A percentile compares a stretch with the other conserved stretches of the same genome.
These are phyloP conservation scores for Claviceps sorghi DNA, from an alignment of 2,329 filamentous ascomycete species.

Conservation along the genomic window DNA sequence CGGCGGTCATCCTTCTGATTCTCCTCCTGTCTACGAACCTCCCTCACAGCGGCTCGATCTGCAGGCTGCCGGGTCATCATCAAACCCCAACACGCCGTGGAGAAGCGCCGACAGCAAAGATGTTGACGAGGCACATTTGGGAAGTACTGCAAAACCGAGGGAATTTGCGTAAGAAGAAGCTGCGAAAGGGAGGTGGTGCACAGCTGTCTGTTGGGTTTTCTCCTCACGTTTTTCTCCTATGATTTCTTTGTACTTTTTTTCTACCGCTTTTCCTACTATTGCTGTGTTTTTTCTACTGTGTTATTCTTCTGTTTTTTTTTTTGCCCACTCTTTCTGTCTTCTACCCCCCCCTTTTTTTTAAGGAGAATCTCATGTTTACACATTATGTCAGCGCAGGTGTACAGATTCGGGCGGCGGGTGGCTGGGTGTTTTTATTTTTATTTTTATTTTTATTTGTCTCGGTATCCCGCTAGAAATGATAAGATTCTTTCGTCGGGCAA, in stretches of 20 bases:
- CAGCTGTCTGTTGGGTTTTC: neutral
- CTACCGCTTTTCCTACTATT: neutral
- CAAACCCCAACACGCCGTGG: conserved; percentile 13
- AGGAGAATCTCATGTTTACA: neutral
- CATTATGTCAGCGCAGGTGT: neutral
- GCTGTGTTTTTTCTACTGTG: neutral
- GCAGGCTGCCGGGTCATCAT: conserved; percentile 14
- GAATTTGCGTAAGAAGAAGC: conserved; percentile 15
- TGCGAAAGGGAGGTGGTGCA: neutral
- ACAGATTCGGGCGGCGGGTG: neutral
- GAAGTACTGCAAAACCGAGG: conserved; percentile 17
- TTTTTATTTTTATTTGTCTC: neutral
- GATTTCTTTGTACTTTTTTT: neutral
- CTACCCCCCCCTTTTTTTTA: neutral
- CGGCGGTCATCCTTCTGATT: conserved; percentile 13
- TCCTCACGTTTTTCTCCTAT: neutral
- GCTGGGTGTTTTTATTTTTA: neutral
- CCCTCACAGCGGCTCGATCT: conserved; percentile 18
- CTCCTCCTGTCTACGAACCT: conserved; percentile 20
- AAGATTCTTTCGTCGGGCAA: no score
- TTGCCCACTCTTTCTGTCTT: neutral
- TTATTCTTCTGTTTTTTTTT: neutral
- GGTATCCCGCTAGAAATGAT: no score
- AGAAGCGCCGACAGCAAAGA: conserved; percentile 12
- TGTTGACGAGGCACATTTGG: conserved; percentile 18